A percentile compares a stretch with the other conserved stretches of the same genome.
Evolutionary conservation across 495 filamentous ascomycete species (phyloP).

Genomic region (Amorphotheca resinae): DNA sequence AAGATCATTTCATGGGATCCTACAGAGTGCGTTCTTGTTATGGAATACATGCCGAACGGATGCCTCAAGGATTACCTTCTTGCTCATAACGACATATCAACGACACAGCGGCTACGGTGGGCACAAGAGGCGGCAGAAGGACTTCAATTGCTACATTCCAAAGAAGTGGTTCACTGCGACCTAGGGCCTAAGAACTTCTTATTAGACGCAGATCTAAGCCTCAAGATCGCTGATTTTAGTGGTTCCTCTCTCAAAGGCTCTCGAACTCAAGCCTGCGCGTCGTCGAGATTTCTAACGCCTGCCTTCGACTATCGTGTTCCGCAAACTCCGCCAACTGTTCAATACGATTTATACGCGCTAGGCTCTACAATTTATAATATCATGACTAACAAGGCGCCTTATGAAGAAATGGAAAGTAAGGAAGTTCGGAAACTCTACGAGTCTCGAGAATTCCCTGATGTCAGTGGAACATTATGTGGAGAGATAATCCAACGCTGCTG

Average conservation of each 20-base stretch:
- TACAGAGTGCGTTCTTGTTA: slow-evolving; percentile 7
- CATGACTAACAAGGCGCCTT: slow-evolving; percentile 19
- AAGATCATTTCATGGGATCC: slow-evolving; percentile 11
- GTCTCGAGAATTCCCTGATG: slow-evolving; percentile 20
- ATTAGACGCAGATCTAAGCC: slow-evolving; percentile 21
- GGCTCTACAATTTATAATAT: slow-evolving; percentile 24
- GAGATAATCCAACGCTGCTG: slow-evolving; percentile 18
- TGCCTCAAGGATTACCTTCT: slow-evolving; percentile 21
- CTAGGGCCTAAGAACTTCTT: slow-evolving; percentile 25
- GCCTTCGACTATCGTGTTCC: slow-evolving; percentile 7
- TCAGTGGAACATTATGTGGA: slow-evolving; percentile 19
- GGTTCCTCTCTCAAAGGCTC: slow-evolving; percentile 21
- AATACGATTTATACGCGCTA: slow-evolving; percentile 20
- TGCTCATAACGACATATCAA: slow-evolving; percentile 13
- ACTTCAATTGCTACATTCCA: slow-evolving; percentile 18
- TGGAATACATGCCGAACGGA: slow-evolving; percentile 26
- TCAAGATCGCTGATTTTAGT: slow-evolving; percentile 24
- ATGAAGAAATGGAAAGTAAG: slow-evolving; percentile 18
- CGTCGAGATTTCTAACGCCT: slow-evolving; percentile 18
- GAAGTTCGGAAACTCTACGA: slow-evolving; percentile 20
- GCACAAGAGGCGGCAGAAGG: slow-evolving; percentile 20
- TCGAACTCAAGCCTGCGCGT: slow-evolving; percentile 16
- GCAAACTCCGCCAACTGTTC: slow-evolving; percentile 14
- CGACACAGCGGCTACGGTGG: slow-evolving; percentile 18
- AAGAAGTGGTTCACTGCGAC: slow-evolving; percentile 23